These are phyloP conservation scores for Mallotus nudiflorus DNA, from an alignment of 345 rosid species.

Conservation along the genomic window DNA sequence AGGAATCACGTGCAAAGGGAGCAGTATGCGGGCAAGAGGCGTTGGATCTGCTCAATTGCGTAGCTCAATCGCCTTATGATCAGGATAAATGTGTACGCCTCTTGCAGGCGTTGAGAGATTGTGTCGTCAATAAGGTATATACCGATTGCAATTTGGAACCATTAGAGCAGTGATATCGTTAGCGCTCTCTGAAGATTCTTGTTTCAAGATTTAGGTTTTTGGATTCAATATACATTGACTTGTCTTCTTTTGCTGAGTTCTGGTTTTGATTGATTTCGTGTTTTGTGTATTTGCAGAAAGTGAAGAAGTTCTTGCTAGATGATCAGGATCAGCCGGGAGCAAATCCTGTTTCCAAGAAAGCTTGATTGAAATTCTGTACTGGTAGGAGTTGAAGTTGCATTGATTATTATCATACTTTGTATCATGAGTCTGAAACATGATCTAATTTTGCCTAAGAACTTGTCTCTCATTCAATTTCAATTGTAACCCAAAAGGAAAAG, in stretches of 20 bases:
- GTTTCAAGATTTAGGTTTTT: not conserved
- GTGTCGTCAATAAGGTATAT: constrained; percentile 64
- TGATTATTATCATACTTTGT: too few relatives aligned
- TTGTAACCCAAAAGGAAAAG: too few relatives aligned
- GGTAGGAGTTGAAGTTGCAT: too few relatives aligned
- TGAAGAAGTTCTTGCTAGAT: constrained; percentile 61
- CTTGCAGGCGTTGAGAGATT: constrained; percentile 60
- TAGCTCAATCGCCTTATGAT: constrained; percentile 60
- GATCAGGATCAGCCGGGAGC: constrained; percentile 39
- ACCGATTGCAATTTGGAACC: too few relatives aligned
- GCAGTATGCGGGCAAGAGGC: constrained; percentile 69
- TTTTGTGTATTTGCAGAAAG: constrained; percentile 45
- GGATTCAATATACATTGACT: too few relatives aligned
- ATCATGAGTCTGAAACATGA: not conserved
- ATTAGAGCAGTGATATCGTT: too few relatives aligned
- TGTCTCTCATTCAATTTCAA: not conserved
- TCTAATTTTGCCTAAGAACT: not conserved
- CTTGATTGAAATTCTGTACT: constrained; percentile 25
- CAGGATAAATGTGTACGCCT: constrained; percentile 58
- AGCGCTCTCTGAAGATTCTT: too few relatives aligned
- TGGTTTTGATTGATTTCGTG: not conserved
- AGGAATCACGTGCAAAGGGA: constrained; percentile 33
- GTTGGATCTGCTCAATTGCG: constrained; percentile 81
- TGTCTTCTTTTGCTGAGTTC: too few relatives aligned
- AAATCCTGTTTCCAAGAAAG: constrained; percentile 37